Base-by-base conservation (phyloP, 2,329 filamentous ascomycete species). In the Cercospora citrullina region DNA sequence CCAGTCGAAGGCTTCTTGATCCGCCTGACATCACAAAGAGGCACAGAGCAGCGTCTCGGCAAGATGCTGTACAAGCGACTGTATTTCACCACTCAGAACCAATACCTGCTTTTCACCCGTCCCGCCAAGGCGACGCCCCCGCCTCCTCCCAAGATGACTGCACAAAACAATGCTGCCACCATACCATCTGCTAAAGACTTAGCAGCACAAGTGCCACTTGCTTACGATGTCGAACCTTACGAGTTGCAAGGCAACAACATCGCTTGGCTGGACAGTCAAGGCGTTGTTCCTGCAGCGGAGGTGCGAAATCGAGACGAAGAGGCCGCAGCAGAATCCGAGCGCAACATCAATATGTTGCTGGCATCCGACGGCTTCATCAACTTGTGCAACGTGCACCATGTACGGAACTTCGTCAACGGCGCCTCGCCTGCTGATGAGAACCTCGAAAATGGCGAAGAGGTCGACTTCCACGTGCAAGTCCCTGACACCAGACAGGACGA, bases 1-100 rank as follows among this genome's bases (percentile, higher is more conserved):
- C 88, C 89, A 10, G 80, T 90, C 0, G 89, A 91, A 80, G 89
- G 89, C 0, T 91, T 90, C 71, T 79, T 91, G 23, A 84, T 90
- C 60, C 83, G 89, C 48, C 79, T 90, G 55, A 90, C 88, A 5
- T 87, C 87, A 7, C 87, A 90, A 68, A 85, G 83, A 71, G 89
- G 89, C 16, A 79, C 84, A 21, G 84, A 88, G 42, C 84, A 86
- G 72, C 81, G 85, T 36, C 75, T 89, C 69, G 87, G 87, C 14
- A 85, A 84, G 66, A 85, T 87, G 78, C 87, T 89, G 72, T 89
- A 86, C 79, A 90, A 90, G 75, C 83, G 87, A 51, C 79, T 90
- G 3, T 91, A 90, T 74, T 90, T 89, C 73, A 86, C 86, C 51
- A 86, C 84, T 0, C 86, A 90, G 69, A 86, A 90, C 72, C 86